A percentile compares a stretch with the other conserved stretches of the same genome.
Conservation (phyloP, 768 basidiomycete genomes). For the Russula olivacea region DNA sequence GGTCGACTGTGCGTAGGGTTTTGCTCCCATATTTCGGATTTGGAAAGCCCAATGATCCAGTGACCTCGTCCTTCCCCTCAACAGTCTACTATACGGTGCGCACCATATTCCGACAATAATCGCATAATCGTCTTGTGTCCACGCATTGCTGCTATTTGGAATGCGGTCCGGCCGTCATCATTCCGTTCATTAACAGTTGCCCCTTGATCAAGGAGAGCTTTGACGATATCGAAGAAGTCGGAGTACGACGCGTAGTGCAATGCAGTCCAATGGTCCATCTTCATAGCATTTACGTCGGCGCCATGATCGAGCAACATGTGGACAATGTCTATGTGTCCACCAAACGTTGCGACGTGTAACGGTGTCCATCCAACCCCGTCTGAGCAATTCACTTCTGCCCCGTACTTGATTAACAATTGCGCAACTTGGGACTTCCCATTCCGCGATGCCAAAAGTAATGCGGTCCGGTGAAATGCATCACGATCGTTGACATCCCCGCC, state of each 20-base stretch:
- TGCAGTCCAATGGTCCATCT: neutral
- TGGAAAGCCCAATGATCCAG: too few relatives aligned
- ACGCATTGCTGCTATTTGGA: neutral
- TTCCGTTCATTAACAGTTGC: neutral
- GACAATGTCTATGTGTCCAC: neutral
- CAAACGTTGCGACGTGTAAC: neutral
- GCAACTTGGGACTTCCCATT: neutral
- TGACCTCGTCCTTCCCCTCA: neutral
- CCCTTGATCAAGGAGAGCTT: neutral
- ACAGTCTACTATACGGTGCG: neutral
- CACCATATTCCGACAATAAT: neutral
- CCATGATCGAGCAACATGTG: neutral
- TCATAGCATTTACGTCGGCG: neutral
- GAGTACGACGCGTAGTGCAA: neutral
- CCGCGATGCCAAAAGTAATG: neutral
- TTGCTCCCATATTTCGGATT: too few relatives aligned
- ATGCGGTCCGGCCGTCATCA: neutral
- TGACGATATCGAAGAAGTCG: neutral
- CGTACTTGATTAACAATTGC: neutral
- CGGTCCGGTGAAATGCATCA: neutral
- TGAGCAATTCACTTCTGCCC: neutral
- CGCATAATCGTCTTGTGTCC: neutral
- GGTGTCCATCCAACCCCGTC: neutral
- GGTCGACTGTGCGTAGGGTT: too few relatives aligned
- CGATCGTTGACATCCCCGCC: neutral